Percentiles rank a stretch among this genome's conserved stretches.
Evolutionary conservation across 2,329 filamentous ascomycete species (phyloP).

Genomic region (Pseudocercospora vitis): DNA sequence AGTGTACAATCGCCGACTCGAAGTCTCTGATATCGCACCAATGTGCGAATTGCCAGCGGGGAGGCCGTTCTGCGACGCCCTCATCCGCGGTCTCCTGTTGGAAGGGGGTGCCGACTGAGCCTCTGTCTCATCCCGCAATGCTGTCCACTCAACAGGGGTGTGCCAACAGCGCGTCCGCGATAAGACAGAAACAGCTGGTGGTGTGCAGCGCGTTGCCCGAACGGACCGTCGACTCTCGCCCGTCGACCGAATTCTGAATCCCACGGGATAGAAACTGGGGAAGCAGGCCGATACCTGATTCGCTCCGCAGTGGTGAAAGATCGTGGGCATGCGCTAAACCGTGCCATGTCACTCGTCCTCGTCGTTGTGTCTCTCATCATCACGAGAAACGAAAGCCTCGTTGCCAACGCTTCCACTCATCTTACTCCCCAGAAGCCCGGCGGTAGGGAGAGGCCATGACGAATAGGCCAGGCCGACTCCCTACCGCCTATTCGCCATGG

Average conservation of each 20-base stretch:
- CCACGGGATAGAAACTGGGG: neutral
- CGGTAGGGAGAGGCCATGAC: too few relatives aligned
- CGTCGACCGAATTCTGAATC: neutral
- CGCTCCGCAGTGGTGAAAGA: too few relatives aligned
- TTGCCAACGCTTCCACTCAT: too few relatives aligned
- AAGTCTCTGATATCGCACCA: constrained; percentile 2
- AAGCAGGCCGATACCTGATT: neutral
- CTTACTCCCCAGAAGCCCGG: too few relatives aligned
- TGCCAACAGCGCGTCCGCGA: neutral
- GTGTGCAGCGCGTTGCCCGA: constrained; percentile 1
- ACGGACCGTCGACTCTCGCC: neutral
- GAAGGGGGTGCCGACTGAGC: neutral
- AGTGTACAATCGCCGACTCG: neutral
- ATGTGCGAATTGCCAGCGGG: neutral
- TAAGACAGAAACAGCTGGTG: neutral
- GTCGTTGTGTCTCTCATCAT: too few relatives aligned
- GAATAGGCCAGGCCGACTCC: too few relatives aligned
- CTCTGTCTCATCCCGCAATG: neutral
- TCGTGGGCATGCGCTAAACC: too few relatives aligned
- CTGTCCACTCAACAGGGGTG: neutral
- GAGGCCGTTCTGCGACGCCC: neutral
- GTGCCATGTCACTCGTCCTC: too few relatives aligned
- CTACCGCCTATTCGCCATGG: too few relatives aligned
- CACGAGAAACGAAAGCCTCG: too few relatives aligned
- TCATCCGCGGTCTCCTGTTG: constrained; percentile 1